Conservation (phyloP, 2,329 filamentous ascomycete species). For the Sphaerulina populicola region DNA sequence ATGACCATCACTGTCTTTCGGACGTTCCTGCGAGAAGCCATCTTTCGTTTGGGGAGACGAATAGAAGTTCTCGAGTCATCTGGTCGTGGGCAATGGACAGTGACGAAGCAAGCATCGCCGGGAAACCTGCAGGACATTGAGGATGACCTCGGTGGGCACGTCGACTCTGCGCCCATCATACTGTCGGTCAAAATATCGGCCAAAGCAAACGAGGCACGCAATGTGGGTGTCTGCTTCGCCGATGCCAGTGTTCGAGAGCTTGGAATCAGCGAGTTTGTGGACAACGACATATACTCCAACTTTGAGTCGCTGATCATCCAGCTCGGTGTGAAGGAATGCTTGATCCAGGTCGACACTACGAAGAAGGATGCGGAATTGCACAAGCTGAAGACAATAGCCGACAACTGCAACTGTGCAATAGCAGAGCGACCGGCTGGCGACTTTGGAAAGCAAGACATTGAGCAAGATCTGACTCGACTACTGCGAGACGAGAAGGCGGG, state of each 20-base stretch:
- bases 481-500: constrained; percentile 77
- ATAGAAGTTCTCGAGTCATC: constrained; percentile 80
- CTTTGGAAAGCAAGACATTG: constrained; percentile 84
- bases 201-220: constrained; percentile 76
- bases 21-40: constrained; percentile 86
- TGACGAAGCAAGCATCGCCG: constrained; percentile 74
- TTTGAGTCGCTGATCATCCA: constrained; percentile 95
- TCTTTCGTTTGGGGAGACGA: constrained; percentile 83
- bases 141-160: constrained; percentile 78
- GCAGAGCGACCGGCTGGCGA: constrained; percentile 69
- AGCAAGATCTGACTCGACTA: constrained; percentile 82
- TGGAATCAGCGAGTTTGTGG: constrained; percentile 95
- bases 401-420: constrained; percentile 84
- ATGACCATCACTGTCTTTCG: constrained; percentile 93
- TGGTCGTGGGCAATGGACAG: constrained; percentile 82
- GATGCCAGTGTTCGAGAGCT: constrained; percentile 93
- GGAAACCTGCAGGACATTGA: constrained; percentile 96
- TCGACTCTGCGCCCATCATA: constrained; percentile 88
- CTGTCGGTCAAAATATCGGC: constrained; percentile 86
- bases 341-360: constrained; percentile 68
- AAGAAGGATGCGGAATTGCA: constrained; percentile 81
- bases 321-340: constrained; percentile 85
- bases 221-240: constrained; percentile 91
- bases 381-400: constrained; percentile 81
- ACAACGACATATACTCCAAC: constrained; percentile 97